Evolutionary conservation across 352 stramenopile genomes (phyloP), one percentile per base, ranked within the genome.

Genomic region (Globisporangium cylindrosporum): DNA sequence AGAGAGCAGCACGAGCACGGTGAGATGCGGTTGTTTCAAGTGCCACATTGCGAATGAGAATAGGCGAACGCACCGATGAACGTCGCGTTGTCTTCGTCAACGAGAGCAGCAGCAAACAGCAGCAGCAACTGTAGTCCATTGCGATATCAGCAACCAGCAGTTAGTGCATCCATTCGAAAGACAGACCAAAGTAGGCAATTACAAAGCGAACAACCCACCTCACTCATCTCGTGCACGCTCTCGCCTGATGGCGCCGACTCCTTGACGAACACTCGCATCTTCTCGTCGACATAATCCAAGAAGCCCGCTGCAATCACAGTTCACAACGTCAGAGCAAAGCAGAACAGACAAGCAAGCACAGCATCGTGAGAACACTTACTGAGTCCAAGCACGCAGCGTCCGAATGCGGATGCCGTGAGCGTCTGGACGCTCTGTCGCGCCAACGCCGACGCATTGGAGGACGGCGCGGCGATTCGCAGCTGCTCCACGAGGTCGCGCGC

Each of bases 61-160:
- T 5, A 5, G 10, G 38, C 24, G 2, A 4, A 69, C 80, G 66
- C 54, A 93, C 85, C 85, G 27, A 86, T 76, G 56, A 89, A 92
- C 7, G 81, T 91, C 36, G 86, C 81, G 69, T 95, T 93, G 76
- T 95, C 85, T 74, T 93, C 85, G 71, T 95, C 85, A 14, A 79
- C 68, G n/a, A 91, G 68, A 12, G 76, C 80, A 41, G 82, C 73
- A 7, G 88, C 79, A 9, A 93, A 76, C 12, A 86, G 51, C 59
- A 77, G 24, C n/a, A 89, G 65, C 9, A 78, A 29, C 79, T 89
- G 56, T 18, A 59, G 43, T 9, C 46, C 24, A 41, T 12, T 34
- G 2, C 43, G 22, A 8, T 3, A 51, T 2, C 20, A 34, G 22
- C 15, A 29, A 10, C 34, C 15, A 48, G 1, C 27, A 22, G 20